Conservation (phyloP, 768 basidiomycete genomes). For the Kwoniella newhampshirensis region DNA sequence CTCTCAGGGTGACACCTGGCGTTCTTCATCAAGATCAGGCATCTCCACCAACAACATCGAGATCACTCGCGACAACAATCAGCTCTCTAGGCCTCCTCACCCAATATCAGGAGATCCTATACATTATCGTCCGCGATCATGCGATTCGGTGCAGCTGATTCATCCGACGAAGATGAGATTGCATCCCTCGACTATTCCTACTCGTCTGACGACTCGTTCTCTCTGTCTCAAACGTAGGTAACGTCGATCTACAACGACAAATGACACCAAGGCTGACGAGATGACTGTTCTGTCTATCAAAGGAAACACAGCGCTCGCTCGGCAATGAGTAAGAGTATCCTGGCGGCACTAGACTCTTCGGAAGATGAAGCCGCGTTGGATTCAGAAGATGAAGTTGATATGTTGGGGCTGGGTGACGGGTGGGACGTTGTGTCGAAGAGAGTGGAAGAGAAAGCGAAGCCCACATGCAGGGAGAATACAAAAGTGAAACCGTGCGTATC, state of each 20-base stretch:
- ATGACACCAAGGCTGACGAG: no score
- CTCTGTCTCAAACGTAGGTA: conserved; percentile 16
- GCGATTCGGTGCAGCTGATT: conserved; percentile 30
- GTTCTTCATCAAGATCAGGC: no score
- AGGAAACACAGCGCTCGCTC: conserved; percentile 17
- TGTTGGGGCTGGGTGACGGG: conserved; percentile 16
- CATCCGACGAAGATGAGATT: conserved; percentile 25
- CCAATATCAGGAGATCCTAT: no score
- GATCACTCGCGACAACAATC: no score
- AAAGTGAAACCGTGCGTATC: conserved; percentile 1
- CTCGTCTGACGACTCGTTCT: conserved; percentile 8
- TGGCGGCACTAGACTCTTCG: conserved; percentile 18
- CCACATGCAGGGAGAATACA: conserved; percentile 10
- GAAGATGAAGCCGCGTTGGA: conserved; percentile 20
- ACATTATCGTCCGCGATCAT: conserved; percentile 3
- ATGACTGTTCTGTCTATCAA: no score
- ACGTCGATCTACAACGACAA: no score
- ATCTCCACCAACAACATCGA: no score
- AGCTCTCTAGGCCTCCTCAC: no score
- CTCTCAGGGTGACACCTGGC: no score
- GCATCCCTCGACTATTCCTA: conserved; percentile 14
- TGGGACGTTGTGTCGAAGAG: conserved; percentile 10
- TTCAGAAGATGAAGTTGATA: conserved; percentile 39
- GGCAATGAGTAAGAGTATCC: conserved; percentile 9
- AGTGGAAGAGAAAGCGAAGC: neutral